Evolutionary conservation across 202 grass and related monocot species (phyloP), one percentile per base, ranked within the genome.

Genomic region (Hordeum pubiflorum): DNA sequence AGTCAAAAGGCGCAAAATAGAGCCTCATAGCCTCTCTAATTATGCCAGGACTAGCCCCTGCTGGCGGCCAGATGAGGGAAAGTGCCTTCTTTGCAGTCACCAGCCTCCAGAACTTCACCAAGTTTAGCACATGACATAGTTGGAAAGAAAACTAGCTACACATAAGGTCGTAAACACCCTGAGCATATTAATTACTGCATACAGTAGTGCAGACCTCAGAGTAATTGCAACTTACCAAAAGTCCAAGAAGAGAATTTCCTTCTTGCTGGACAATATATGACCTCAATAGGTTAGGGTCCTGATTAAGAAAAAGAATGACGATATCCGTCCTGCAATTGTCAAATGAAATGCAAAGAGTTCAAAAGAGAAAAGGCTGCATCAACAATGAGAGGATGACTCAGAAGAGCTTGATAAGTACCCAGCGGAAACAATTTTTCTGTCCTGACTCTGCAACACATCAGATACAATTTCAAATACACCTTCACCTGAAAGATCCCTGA

Each of bases 261-360:
- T 93, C 97, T 90, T 99, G 97, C 55, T 96, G 97, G 48, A 93
- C 86, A 81, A 96, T 95, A 88, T 93, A 99, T 81, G 91, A 91
- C 71, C 97, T 90, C 17, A 96, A 83, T 61, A 99, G 77, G 68
- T 96, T 99, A 76, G 97, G 87, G 36, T 99, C 97, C 72, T 99
- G 97, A 79, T 93, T 99, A 72, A 99, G 92, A 84, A 99, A 96
- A 84, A 96, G 89, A 85, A 99, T 91, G 73, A 99, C 88, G 46
- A 99, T 96, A 80, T 99, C 92, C 85, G 89, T 86, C 87, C 97
- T 99, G 97, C 82, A 94, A 81, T 87, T 71, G 31, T 54, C 80
- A 91, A 58, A 85, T 57, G 82, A 83, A 85, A 36, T 63, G 23
- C 26, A 55, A 65, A 80, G 73, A 86, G 68, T 34, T 60, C 24